Percentiles rank a stretch among this genome's conserved stretches.
Conservation (phyloP, 805 yeast genomes). For the Nakazawaea sp. region DNA sequence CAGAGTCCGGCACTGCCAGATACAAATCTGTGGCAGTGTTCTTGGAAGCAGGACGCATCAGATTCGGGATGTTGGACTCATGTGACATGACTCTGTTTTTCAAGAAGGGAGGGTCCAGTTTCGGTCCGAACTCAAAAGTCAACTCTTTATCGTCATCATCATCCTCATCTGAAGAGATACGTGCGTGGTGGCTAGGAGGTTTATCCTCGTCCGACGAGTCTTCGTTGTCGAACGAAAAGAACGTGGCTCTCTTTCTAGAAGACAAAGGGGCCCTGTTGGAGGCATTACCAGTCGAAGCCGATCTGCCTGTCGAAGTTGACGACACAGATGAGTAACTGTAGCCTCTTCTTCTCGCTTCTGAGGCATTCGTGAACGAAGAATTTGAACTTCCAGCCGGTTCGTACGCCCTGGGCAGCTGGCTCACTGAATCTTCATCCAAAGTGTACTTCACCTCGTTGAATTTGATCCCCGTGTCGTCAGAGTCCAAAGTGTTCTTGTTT, state of each 20-base stretch:
- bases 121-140: constrained; percentile 37
- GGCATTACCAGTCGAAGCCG: background rate
- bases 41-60: constrained; percentile 12
- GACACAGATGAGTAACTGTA: background rate
- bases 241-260: background rate
- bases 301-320: background rate
- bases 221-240: constrained; percentile 5
- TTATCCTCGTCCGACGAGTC: constrained; percentile 11
- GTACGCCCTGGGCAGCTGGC: background rate
- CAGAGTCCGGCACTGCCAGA: background rate
- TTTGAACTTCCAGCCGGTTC: background rate
- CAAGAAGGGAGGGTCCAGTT: constrained; percentile 31
- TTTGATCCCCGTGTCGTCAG: too few species aligned
- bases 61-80: constrained; percentile 30
- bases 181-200: constrained; percentile 7
- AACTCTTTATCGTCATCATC: constrained; percentile 36
- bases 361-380: too few species aligned
- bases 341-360: background rate
- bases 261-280: background rate
- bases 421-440: background rate
- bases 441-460: background rate
- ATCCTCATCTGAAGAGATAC: constrained; percentile 20
- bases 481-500: background rate
- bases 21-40: background rate
- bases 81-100: constrained; percentile 32